These are phyloP conservation scores for Pleurotus giganteus DNA, from an alignment of 768 basidiomycete species.

Conservation along the genomic window DNA sequence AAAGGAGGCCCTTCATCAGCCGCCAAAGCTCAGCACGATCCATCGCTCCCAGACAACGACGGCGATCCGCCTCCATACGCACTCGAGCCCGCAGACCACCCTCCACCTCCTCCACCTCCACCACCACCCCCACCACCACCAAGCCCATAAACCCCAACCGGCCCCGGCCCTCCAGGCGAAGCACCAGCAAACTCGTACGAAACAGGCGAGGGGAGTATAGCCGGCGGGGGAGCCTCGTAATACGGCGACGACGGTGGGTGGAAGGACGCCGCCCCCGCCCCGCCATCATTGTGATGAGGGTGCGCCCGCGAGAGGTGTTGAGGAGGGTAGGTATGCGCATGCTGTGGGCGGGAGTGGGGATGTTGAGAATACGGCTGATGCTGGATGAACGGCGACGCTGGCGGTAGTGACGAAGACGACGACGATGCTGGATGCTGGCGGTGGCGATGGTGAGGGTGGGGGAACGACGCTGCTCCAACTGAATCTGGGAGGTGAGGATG, in stretches of 20 bases:
- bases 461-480: not conserved
- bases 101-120: not conserved
- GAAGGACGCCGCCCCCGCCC: not conserved
- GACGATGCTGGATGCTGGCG: not conserved
- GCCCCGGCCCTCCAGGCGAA: too few species aligned
- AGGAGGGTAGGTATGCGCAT: too few species aligned
- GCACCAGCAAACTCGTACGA: not conserved
- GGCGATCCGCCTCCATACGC: not conserved
- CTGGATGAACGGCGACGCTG: not conserved
- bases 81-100: not conserved
- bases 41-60: not conserved
- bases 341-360: too few species aligned
- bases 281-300: not conserved
- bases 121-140: not conserved
- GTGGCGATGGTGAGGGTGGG: not conserved
- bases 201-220: not conserved
- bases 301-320: not conserved
- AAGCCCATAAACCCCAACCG: not conserved
- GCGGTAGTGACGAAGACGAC: not conserved
- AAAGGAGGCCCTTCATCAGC: too few species aligned
- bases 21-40: not conserved
- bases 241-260: constrained; percentile 1
- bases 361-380: too few species aligned
- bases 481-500: too few species aligned
- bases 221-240: not conserved